Conservation (phyloP, 2,329 filamentous ascomycete genomes). For the Rachicladosporium sp. region DNA sequence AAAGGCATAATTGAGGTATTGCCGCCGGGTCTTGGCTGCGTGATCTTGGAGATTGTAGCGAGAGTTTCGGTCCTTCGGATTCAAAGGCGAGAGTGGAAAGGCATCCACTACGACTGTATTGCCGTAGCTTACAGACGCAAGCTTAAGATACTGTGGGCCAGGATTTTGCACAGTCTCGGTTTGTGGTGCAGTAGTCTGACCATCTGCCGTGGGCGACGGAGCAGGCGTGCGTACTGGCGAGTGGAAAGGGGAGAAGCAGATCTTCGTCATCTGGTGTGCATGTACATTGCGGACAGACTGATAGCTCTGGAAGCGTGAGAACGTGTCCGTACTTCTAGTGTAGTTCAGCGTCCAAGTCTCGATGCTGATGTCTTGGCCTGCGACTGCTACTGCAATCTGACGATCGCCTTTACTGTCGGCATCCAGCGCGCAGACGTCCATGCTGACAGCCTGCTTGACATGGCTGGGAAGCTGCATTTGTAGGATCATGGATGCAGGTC, state of each 20-base stretch:
- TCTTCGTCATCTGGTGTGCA: conserved; percentile 46
- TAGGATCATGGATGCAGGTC: conserved; percentile 35
- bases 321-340: conserved; percentile 35
- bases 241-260: conserved; percentile 34
- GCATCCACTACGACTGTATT: conserved; percentile 71
- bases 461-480: conserved; percentile 51
- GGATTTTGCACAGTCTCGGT: conserved; percentile 13
- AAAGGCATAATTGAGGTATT: conserved; percentile 44
- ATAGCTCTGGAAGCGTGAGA: conserved; percentile 38
- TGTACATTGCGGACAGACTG: conserved; percentile 44
- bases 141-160: conserved; percentile 51
- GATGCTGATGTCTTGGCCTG: conserved; percentile 68
- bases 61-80: conserved; percentile 35
- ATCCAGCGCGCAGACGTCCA: conserved; percentile 62
- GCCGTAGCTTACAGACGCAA: conserved; percentile 70
- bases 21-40: conserved; percentile 37
- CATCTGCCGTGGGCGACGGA: conserved; percentile 14
- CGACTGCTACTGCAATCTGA: conserved; percentile 71
- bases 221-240: conserved; percentile 22
- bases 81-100: conserved; percentile 49
- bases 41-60: conserved; percentile 57
- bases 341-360: conserved; percentile 68
- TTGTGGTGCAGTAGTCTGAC: conserved; percentile 8
- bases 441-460: conserved; percentile 62
- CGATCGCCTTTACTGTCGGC: conserved; percentile 48